A percentile compares a stretch with the other conserved stretches of the same genome.
Conservation (phyloP, 2,329 filamentous ascomycete species). For the Claviceps sp. region DNA sequence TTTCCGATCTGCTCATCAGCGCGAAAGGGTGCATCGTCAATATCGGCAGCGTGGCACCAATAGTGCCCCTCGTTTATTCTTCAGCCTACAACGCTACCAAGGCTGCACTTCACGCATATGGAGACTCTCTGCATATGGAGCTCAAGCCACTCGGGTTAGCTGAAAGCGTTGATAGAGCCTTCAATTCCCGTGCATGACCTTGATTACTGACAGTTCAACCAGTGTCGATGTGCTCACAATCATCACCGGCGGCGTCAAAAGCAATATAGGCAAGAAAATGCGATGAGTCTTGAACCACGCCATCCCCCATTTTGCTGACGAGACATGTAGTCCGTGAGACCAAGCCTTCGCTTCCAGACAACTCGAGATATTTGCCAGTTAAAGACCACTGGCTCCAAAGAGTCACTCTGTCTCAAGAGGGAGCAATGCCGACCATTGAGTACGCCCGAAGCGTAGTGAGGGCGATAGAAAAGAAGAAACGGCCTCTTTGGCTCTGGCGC, state of each 20-base stretch:
- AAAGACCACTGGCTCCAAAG: slow-evolving; percentile 8
- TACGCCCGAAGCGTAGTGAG: slow-evolving; percentile 8
- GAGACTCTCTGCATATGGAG: slow-evolving; percentile 11
- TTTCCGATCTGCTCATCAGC: slow-evolving; percentile 10
- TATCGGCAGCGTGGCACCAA: slow-evolving; percentile 13
- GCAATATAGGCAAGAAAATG: slow-evolving; percentile 8
- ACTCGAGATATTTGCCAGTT: slow-evolving; percentile 6
- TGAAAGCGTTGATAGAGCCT: neutral
- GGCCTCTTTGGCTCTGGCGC: slow-evolving; percentile 9
- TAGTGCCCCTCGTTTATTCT: slow-evolving; percentile 10
- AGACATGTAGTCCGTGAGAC: slow-evolving; percentile 6
- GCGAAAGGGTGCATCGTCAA: slow-evolving; percentile 13
- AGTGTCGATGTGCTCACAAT: slow-evolving; percentile 9
- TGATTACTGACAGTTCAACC: neutral
- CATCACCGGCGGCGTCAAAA: slow-evolving; percentile 8
- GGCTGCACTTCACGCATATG: slow-evolving; percentile 12
- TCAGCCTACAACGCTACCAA: slow-evolving; percentile 13
- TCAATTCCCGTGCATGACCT: neutral
- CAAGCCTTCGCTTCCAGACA: slow-evolving; percentile 4
- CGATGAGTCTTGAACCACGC: neutral
- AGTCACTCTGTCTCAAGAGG: slow-evolving; percentile 1
- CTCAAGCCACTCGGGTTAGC: slow-evolving; percentile 12
- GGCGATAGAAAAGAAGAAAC: slow-evolving; percentile 7
- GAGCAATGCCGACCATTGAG: slow-evolving; percentile 6
- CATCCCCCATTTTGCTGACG: neutral